Base-by-base conservation (phyloP, 192 early-diverging fungal genomes). In the Rhizophagus sp. region DNA sequence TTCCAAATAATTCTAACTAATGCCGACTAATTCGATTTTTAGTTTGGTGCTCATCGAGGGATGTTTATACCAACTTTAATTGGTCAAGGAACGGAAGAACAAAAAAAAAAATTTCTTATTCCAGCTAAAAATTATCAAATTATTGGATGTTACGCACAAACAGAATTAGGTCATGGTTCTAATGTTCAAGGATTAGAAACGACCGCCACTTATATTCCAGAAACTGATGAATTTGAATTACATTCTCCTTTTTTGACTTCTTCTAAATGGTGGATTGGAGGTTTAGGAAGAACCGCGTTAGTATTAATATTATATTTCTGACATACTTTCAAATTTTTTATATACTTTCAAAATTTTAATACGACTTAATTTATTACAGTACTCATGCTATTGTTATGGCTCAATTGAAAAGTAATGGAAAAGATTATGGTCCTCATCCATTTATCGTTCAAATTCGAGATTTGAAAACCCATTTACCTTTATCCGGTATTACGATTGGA, bases 131-230 rank as follows among this genome's bases (percentile, higher is more conserved):
- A 88, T 25, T 91, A 94, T 80, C 87, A 92, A 71, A 93, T 97
- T 72, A 91, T 95, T 79, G 94, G 94, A 71, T 95, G 94, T 83
- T 95, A 95, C 75, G 93, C 94, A 44, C 94, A 95, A 82, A 95
- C 94, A 2, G 95, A 95, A 86, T 88, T 96, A 49, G 88, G 86
- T 24, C 93, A 94, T 78, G 93, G 93, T 25, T 92, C 90, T 30
- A 97, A 97, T 72, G 91, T 97, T 17, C 92, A 95, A 88, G 94
- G 93, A 4, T 88, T 97, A 44, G 95, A 97, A 87, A 97, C 95
- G 33, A 95, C 94, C 1, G 94, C 94, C 70, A 95, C 93, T 5
- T 95, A 89, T 71, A 87, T 93, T 50, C 89, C 92, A 8, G 93
- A 93, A 82, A 95, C 93, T 3, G 88, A 96, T 79, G 93, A 97